These are phyloP conservation scores for Penicillium sclerotiorum DNA, from an alignment of 2,329 filamentous ascomycete species.

Conservation along the genomic window DNA sequence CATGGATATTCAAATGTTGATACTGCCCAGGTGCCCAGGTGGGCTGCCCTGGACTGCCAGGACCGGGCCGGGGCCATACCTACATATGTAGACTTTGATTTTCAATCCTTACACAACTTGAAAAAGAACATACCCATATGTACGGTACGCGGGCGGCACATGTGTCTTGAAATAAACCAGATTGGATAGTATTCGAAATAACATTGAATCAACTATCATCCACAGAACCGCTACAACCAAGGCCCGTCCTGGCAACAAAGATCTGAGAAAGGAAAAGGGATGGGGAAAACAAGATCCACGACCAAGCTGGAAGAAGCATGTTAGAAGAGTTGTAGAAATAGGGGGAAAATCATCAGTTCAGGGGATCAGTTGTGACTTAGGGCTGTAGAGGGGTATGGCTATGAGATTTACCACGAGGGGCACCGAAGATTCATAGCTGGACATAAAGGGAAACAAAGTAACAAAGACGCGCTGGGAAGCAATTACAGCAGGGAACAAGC, in stretches of 20 bases:
- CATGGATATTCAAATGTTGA: too few relatives aligned
- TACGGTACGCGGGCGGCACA: too few relatives aligned
- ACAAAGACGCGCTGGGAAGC: background rate
- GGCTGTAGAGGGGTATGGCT: constrained; percentile 9
- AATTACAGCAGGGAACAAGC: background rate
- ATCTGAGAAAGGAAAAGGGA: background rate
- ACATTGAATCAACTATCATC: background rate
- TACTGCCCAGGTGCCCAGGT: too few relatives aligned
- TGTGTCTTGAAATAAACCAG: too few relatives aligned
- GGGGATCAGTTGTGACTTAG: constrained; percentile 12
- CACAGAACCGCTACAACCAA: constrained; percentile 6
- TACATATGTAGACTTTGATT: too few relatives aligned
- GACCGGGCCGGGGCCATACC: too few relatives aligned
- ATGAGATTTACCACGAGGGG: constrained; percentile 10
- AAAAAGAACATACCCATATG: too few relatives aligned
- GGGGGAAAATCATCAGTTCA: constrained; percentile 12
- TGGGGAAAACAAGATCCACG: constrained; percentile 3
- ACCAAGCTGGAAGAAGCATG: background rate
- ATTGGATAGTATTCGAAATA: constrained; percentile 11
- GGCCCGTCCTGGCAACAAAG: background rate
- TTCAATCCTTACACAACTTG: too few relatives aligned
- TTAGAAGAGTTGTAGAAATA: constrained; percentile 10
- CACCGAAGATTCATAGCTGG: constrained; percentile 1
- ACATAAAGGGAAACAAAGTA: background rate
- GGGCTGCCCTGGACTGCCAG: too few relatives aligned